Conservation (phyloP, 73 alveolate species). For the Paramecium octaurelia region DNA sequence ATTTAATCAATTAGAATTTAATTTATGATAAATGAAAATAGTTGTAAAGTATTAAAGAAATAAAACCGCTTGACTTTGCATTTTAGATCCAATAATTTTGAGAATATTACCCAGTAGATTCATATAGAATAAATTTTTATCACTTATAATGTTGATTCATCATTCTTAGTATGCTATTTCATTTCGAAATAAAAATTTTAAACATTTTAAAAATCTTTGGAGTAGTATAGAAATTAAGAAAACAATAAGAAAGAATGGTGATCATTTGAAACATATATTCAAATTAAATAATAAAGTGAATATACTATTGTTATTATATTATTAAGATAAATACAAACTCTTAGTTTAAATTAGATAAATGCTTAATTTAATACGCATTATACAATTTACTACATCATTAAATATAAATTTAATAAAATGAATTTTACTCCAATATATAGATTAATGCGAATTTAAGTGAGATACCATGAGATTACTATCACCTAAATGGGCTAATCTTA, state of each 20-base stretch:
- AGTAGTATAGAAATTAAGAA: background rate
- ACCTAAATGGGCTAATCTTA: background rate
- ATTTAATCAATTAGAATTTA: too few relatives aligned
- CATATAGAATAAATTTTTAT: too few relatives aligned
- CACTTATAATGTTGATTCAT: background rate
- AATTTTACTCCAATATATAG: background rate
- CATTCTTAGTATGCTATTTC: too few relatives aligned
- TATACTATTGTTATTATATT: background rate
- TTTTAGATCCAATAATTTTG: too few relatives aligned
- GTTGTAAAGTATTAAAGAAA: background rate
- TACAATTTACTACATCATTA: background rate
- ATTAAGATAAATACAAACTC: background rate
- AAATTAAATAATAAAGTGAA: background rate
- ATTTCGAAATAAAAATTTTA: background rate
- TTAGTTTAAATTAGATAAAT: background rate
- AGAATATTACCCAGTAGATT: too few relatives aligned
- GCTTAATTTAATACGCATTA: background rate
- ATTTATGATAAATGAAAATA: background rate
- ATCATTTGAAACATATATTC: background rate
- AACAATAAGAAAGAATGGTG: background rate
- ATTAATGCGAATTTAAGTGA: background rate
- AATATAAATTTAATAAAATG: background rate
- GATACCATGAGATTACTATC: constrained; percentile 5
- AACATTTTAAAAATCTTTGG: background rate
- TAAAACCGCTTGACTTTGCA: too few relatives aligned